Base-by-base conservation (phyloP, 2,329 filamentous ascomycete species). In the Fusarium burgessii region DNA sequence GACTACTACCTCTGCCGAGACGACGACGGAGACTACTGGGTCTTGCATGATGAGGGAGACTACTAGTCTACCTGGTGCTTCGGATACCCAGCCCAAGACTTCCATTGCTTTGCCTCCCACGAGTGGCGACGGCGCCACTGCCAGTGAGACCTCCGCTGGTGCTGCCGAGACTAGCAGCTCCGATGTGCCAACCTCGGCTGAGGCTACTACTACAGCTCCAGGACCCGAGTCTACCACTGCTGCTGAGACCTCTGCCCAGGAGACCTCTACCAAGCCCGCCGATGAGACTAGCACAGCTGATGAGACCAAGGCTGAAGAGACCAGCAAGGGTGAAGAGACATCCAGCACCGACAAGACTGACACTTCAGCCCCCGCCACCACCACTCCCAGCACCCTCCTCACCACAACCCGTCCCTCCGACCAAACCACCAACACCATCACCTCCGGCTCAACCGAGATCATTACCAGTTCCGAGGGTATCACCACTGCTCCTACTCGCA, bases 331-430 rank as follows among this genome's bases (percentile, higher is more conserved):
- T 5, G 42, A 38, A 12, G 38, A 46, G 10, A 46, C 52, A 0
- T 3, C 46, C 18, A 14, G n/a, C 7, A 3, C 43, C 4, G 43
- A 25, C 2, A 17, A 51, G 25, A 36, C 41, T 29, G 54, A 58
- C 2, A 35, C 58, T 6, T 58, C 41, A 46, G 23, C 11, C 1
- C 60, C 55, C 2, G 20, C 33, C 1, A 60, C 60, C 3, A 40
- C 46, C 6, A 46, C 8, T 0, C 60, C 40, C 2, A 63, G 46
- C 60, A 63, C 60, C 1, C 32, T 63, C 0, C 14, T 60, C 6
- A 63, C 60, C n/a, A 63, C 56, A 11, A 60, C 60, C 3, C 58
- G 60, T 3, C 40, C 55, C 6, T 13, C 60, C 0, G 46, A 60
- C 14, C 27, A 50, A 7, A 35, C 35, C 5, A 20, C 32, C 13